Evolutionary conservation across 768 basidiomycete genomes (phyloP).

Genomic region (Astraeus odoratus): DNA sequence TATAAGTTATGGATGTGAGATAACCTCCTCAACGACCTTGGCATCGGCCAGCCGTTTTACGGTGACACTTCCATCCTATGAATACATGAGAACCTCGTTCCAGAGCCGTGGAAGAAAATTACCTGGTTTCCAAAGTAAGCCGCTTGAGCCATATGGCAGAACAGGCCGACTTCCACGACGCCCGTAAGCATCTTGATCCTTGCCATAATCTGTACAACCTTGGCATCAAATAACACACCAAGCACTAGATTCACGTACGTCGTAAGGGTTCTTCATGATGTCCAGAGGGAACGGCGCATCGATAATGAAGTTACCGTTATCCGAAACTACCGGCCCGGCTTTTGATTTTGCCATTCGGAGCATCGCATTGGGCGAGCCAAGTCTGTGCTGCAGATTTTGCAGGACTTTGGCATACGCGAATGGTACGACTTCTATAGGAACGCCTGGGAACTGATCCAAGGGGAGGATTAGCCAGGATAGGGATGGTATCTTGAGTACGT

Average conservation of each 20-base stretch:
- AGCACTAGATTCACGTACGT: conserved; percentile 32
- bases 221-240: neutral
- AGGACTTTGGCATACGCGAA: conserved; percentile 92
- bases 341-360: conserved; percentile 91
- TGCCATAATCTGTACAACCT: conserved; percentile 51
- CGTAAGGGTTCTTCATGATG: conserved; percentile 58
- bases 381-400: conserved; percentile 50
- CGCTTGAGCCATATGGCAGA: conserved; percentile 86
- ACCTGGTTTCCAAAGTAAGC: conserved; percentile 96
- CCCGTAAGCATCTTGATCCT: conserved; percentile 93
- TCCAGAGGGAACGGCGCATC: conserved; percentile 85
- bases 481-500: conserved; percentile 25
- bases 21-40: conserved; percentile 21
- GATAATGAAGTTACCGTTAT: conserved; percentile 97
- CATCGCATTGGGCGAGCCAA: conserved; percentile 65
- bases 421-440: conserved; percentile 95
- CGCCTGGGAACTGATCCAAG: conserved; percentile 68
- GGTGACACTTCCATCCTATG: conserved; percentile 65
- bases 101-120: neutral
- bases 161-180: conserved; percentile 98
- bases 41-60: conserved; percentile 36
- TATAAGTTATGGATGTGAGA: too few relatives aligned
- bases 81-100: neutral
- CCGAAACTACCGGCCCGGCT: conserved; percentile 93
- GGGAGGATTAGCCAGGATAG: neutral